Evolutionary conservation across 1,284 basidiomycete genomes (phyloP), one percentile per base, ranked within the genome.

Genomic region (Ustilago crameri): DNA sequence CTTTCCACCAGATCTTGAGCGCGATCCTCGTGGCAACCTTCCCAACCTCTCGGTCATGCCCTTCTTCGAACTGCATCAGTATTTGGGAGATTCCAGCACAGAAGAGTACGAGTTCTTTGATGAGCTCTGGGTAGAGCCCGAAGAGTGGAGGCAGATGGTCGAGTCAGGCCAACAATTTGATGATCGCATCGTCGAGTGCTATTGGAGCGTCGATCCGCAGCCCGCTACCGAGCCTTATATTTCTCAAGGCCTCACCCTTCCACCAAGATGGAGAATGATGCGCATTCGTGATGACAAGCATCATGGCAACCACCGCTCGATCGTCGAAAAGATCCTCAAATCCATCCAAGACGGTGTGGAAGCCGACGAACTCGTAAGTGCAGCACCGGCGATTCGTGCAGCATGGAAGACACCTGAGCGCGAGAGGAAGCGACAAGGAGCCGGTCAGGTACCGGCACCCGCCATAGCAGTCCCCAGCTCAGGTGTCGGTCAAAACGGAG

Each of bases 61-160:
- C 0, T 84, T 91, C 3, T 97, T 97, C 83, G 85, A 91, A 52
- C 86, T 99, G 17, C 86, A 93, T 64, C 89, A 90, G 10, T 96
- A 90, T 47, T 84, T 85, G 9, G 64, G 73, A n/a, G 64, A 56
- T 32, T 56, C 60, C 10, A 51, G 30, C 4, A 48, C 48, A n/a
- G 71, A 73, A 32, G 64, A 73, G 0, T 95, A 97, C 80, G 91
- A 94, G 72, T 89, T 88, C 65, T 98, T 91, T 79, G 96, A 98
- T 83, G 88, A 89, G 57, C 88, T 98, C 86, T 87, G 90, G 68
- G 89, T 98, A 20, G 88, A 89, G 4, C 93, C 97, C 74, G 90
- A 90, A 2, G 93, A 97, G 81, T 99, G 96, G 96, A 92, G 95
- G 84, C 85, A 84, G 92, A 88, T 95, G 87, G 98, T 98, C 80